Conservation (phyloP, 2,329 filamentous ascomycete species). For the Neonectria magnoliae region DNA sequence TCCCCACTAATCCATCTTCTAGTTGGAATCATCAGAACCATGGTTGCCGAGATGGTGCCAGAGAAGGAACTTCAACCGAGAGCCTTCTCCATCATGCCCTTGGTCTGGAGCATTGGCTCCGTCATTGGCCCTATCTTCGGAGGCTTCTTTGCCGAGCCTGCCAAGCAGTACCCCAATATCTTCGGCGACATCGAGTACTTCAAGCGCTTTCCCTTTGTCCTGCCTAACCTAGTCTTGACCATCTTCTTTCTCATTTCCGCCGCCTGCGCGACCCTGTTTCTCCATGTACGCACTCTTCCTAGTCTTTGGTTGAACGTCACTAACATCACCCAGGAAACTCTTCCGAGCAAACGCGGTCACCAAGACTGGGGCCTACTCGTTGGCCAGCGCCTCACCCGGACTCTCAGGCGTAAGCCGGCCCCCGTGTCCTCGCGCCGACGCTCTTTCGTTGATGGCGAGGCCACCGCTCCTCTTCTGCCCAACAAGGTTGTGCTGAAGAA, state of each 20-base stretch:
- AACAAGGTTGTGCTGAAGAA: slow-evolving; percentile 42
- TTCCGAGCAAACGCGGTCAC: slow-evolving; percentile 74
- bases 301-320: not conserved
- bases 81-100: slow-evolving; percentile 93
- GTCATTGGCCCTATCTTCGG: slow-evolving; percentile 91
- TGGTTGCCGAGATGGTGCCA: slow-evolving; percentile 92
- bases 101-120: slow-evolving; percentile 87
- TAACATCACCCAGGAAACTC: slow-evolving; percentile 71
- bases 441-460: slow-evolving; percentile 66
- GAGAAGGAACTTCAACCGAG: slow-evolving; percentile 86
- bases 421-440: slow-evolving; percentile 49
- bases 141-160: slow-evolving; percentile 84
- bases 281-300: slow-evolving; percentile 63
- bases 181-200: slow-evolving; percentile 77
- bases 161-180: slow-evolving; percentile 74
- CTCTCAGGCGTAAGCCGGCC: slow-evolving; percentile 42
- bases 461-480: slow-evolving; percentile 64
- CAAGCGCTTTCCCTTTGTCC: slow-evolving; percentile 79
- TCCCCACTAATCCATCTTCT: slow-evolving; percentile 7
- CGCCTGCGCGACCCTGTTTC: slow-evolving; percentile 77
- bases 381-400: slow-evolving; percentile 70
- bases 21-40: slow-evolving; percentile 91
- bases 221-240: slow-evolving; percentile 85
- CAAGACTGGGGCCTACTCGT: slow-evolving; percentile 80
- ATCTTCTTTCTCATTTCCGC: slow-evolving; percentile 83